These are phyloP conservation scores for Zea luxurians DNA, from an alignment of 176 grass and related monocot genomes.

Conservation along the genomic window DNA sequence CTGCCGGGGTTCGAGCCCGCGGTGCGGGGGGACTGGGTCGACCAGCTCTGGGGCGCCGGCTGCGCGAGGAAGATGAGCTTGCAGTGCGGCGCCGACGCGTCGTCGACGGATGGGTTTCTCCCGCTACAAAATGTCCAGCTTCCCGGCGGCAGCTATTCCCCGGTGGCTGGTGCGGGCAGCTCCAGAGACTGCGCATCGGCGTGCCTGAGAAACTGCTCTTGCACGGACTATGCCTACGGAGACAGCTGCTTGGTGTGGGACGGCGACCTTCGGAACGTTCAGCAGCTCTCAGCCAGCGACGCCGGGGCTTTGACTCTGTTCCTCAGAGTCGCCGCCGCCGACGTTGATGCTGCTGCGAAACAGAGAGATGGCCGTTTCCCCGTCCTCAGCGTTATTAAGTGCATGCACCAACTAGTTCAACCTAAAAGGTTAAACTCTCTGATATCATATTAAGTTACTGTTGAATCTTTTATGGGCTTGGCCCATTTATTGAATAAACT, in stretches of 20 bases:
- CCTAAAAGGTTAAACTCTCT: too few relatives aligned
- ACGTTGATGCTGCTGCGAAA: background rate
- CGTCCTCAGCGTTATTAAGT: too few relatives aligned
- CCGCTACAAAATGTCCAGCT: constrained; percentile 36
- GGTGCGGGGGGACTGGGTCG: constrained; percentile 33
- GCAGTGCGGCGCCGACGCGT: constrained; percentile 11
- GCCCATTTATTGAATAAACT: too few relatives aligned
- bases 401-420: too few relatives aligned
- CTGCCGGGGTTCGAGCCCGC: constrained; percentile 31
- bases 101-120: constrained; percentile 44
- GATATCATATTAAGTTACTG: too few relatives aligned
- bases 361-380: background rate
- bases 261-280: constrained; percentile 25
- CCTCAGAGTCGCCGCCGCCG: constrained; percentile 39
- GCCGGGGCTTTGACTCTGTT: constrained; percentile 17
- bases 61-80: constrained; percentile 41
- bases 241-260: constrained; percentile 32
- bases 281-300: constrained; percentile 30
- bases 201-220: constrained; percentile 57
- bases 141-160: constrained; percentile 27
- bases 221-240: constrained; percentile 37
- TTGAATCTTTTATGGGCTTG: too few relatives aligned
- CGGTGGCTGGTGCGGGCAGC: constrained; percentile 5
- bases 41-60: constrained; percentile 30
- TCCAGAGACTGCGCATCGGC: constrained; percentile 28